Evolutionary conservation across 2,329 filamentous ascomycete genomes (phyloP), one percentile per base, ranked within the genome.

Genomic region (Trichoderma aggressivum): DNA sequence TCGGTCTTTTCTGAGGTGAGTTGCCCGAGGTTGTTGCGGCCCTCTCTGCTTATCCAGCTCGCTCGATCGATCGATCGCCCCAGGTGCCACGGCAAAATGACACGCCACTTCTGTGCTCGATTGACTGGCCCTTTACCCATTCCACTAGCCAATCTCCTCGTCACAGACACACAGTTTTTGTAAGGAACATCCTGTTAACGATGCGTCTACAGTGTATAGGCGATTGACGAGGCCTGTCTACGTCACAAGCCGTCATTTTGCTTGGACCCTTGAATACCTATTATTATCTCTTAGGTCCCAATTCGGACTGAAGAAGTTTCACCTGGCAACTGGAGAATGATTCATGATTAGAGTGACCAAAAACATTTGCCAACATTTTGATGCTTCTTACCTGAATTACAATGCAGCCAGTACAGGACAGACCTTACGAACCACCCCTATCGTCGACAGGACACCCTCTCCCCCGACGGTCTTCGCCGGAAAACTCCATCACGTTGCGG

Each of bases 401-500:
- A 7, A 82, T 82, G 83, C 74, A 78, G 70, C 74, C 77, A 66
- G 74, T 74, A 28, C 73, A 75, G 61, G 59, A 34, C 14, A 75
- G 65, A 53, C 72, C 76, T 7, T 76, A 75, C 28, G 75, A 72
- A 72, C 75, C 72, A 55, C 77, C 76, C 63, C 76, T 76, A 18
- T 73, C 75, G 21, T 71, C 76, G 18, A 72, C 63, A 6, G 81
- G 82, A 16, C 83, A 85, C 53, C 81, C 82, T 43, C 77, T 85
- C 16, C 84, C 84, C 7, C 81, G 85, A 66, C 80, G 85, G 73
- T 77, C 80, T 2, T 82, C 82, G 5, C 82, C 84, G 14, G 81
- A 81, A 55, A 81, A 83, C 34, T 87, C 86, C 5, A 78, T 86
- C 3, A 86, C 86, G 0, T 75, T 87, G 0, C 81, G 78, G 12